Base-by-base conservation (phyloP, 106 monocot genomes). In the Dendrobium huoshanense region DNA sequence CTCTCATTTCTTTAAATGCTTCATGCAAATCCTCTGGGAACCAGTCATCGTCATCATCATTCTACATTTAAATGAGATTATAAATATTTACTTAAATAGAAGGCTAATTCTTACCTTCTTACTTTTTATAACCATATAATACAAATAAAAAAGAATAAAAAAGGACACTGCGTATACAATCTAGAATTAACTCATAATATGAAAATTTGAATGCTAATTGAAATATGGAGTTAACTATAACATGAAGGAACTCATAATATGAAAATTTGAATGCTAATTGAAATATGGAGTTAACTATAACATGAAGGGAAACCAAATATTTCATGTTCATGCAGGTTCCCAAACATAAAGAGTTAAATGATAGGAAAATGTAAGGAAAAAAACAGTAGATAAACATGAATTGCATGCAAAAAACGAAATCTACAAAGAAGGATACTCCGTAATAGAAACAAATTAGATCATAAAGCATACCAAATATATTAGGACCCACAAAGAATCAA, bases 21-120 rank as follows among this genome's bases (percentile, higher is more conserved):
- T 87, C 96, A 64, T 90, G 75, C 47, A 84, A 65, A 75, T 97
- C 94, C 76, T 92, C 89, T 31, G 96, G 96, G 58, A 97, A 89
- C 96, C 90, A 92, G 72, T 97, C 94, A 75, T 91, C 96, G 79
- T 92, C 89, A 77, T 83, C 89, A 76, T 94, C 96, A 82, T 90
- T 83, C 96, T 97, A 79, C 79, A 74, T 44, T 29, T 5, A 80
- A 0, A 81, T 51, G 10, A 55, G 72, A 42, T 27, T 33, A 72
- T 40, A 29, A 72, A 72, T 22, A 72, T 72, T 17, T 25, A 72
- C 15, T 31, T 29, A 72, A 15, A 27, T n/a, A 27, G n/a, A 11
- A 67, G 24, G 29, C 31, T n/a, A 67, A 7, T 27, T 9, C 10
- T 72, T 37, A 11, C 33, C 72, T 3, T 72, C 27, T 33, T 4